A percentile compares a stretch with the other conserved stretches of the same genome.
These are phyloP conservation scores for Globisporangium alternatum DNA, from an alignment of 352 stramenopile species.

Conservation along the genomic window DNA sequence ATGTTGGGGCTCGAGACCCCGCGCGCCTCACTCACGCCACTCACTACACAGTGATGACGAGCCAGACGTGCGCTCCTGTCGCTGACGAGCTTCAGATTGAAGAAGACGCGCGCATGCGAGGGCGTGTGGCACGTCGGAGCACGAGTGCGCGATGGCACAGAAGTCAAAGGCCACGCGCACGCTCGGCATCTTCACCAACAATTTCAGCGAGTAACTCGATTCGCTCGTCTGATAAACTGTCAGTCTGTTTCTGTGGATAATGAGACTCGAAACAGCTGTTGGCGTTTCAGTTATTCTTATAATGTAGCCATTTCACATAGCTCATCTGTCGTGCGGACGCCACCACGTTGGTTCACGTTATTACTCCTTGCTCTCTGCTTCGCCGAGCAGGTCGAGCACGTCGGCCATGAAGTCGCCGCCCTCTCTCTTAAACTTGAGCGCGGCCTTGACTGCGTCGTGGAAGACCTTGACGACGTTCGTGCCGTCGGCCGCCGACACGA, in stretches of 20 bases:
- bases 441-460: slow-evolving; percentile 82
- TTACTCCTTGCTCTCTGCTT: slow-evolving; percentile 30
- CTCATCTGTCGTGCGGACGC: no score
- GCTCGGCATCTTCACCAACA: not conserved
- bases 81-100: slow-evolving; percentile 30
- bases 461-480: slow-evolving; percentile 97
- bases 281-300: not conserved
- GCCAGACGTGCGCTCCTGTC: no score
- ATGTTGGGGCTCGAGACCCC: slow-evolving; percentile 25
- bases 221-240: no score
- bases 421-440: slow-evolving; percentile 86
- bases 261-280: no score
- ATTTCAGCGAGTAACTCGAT: no score
- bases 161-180: slow-evolving; percentile 27
- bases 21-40: slow-evolving; percentile 15
- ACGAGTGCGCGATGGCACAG: slow-evolving; percentile 27
- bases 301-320: not conserved
- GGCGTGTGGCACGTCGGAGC: slow-evolving; percentile 32
- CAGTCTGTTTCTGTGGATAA: no score
- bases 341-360: not conserved
- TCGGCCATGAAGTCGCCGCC: slow-evolving; percentile 92
- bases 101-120: slow-evolving; percentile 30
- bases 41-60: not conserved
- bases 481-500: slow-evolving; percentile 93
- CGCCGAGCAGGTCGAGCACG: slow-evolving; percentile 87